These are phyloP conservation scores for Suillus discolor DNA, from an alignment of 768 basidiomycete genomes.

Conservation along the genomic window DNA sequence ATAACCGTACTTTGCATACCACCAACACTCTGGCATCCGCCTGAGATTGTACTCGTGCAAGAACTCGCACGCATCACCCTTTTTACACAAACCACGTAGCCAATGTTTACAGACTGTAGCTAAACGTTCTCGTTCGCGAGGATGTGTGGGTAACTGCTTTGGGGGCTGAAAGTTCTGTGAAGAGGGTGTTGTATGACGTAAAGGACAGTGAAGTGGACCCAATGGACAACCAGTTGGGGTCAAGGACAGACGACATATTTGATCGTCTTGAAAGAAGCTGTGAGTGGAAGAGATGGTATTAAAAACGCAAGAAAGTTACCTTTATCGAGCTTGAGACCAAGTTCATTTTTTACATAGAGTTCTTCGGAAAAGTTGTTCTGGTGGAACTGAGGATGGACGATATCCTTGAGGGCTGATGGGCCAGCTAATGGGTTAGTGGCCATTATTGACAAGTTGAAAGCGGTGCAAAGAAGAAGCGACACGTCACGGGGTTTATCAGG, in stretches of 20 bases:
- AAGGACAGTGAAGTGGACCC: constrained; percentile 87
- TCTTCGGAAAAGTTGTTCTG: constrained; percentile 90
- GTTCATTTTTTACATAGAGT: constrained; percentile 75
- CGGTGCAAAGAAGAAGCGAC: neutral
- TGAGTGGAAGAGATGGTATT: neutral
- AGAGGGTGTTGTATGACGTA: constrained; percentile 90
- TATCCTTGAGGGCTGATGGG: constrained; percentile 62
- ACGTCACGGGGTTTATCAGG: constrained; percentile 11
- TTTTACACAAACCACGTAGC: constrained; percentile 97
- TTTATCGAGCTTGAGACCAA: constrained; percentile 89
- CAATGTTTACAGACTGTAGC: constrained; percentile 99
- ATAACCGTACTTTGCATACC: constrained; percentile 97
- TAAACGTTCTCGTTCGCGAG: constrained; percentile 78
- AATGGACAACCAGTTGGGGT: constrained; percentile 87
- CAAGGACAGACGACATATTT: constrained; percentile 88
- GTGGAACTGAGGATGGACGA: constrained; percentile 90
- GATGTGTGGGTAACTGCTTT: constrained; percentile 79
- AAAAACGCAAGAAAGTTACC: constrained; percentile 46
- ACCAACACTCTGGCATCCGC: constrained; percentile 99
- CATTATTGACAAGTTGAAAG: constrained; percentile 28
- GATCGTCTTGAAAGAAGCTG: constrained; percentile 62
- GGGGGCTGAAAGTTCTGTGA: constrained; percentile 88
- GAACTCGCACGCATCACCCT: constrained; percentile 97
- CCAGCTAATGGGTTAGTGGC: constrained; percentile 54
- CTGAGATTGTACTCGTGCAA: constrained; percentile 98